Evolutionary conservation across 1,284 basidiomycete genomes (phyloP).

Genomic region (Sporisorium graminicola): DNA sequence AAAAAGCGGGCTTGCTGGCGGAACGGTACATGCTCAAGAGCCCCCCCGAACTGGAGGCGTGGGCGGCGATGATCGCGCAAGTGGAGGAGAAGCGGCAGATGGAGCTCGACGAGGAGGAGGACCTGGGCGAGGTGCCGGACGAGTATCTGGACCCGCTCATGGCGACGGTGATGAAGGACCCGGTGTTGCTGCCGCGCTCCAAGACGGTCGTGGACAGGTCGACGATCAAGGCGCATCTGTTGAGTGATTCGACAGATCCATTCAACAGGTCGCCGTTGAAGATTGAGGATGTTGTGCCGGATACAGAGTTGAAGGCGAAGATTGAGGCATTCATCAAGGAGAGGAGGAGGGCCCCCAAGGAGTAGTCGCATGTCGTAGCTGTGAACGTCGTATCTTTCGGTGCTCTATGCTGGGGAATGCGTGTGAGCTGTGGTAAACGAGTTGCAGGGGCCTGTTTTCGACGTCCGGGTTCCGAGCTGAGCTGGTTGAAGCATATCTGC

Average conservation of each 20-base stretch:
- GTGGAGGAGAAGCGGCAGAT: conserved; percentile 87
- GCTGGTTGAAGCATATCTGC: too few relatives aligned
- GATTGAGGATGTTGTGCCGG: conserved; percentile 69
- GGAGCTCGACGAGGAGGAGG: conserved; percentile 84
- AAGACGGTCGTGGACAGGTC: conserved; percentile 84
- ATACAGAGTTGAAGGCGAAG: conserved; percentile 56
- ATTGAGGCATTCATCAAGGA: conserved; percentile 62
- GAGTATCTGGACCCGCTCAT: conserved; percentile 92
- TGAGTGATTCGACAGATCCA: conserved; percentile 82
- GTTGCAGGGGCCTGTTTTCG: too few relatives aligned
- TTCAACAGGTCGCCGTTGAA: conserved; percentile 71
- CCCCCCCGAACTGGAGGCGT: conserved; percentile 81
- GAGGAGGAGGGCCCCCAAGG: conserved; percentile 25
- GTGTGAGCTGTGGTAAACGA: neutral
- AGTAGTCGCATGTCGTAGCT: neutral
- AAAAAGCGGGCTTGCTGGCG: conserved; percentile 81
- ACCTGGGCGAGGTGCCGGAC: conserved; percentile 92
- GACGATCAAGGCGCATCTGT: conserved; percentile 93
- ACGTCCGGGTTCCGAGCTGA: too few relatives aligned
- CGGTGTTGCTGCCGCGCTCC: conserved; percentile 90
- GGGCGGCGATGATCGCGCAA: conserved; percentile 80
- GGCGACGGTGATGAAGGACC: conserved; percentile 95
- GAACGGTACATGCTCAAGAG: conserved; percentile 80
- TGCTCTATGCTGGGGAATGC: neutral
- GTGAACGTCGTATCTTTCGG: neutral